A percentile compares a stretch with the other conserved stretches of the same genome.
phyloP scores from a whole-genome alignment of 768 basidiomycete species.

The Trichaptum fuscoviolaceum region DNA sequence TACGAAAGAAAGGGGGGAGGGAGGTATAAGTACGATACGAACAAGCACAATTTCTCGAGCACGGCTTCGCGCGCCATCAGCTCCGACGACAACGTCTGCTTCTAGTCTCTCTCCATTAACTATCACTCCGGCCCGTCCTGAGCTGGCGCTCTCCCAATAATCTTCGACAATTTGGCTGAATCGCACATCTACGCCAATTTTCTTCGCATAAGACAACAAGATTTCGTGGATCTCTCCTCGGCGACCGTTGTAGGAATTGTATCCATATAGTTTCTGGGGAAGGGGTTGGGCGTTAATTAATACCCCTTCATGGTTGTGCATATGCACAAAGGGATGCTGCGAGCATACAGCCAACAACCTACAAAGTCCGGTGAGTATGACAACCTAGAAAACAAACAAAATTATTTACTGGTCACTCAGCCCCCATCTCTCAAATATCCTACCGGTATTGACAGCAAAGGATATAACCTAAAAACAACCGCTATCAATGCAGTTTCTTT shows the following conservation, averaged over 20 bases:
- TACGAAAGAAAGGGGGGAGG: slow-evolving; percentile 5
- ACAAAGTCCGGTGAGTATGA: slow-evolving; percentile 7
- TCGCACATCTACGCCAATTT: slow-evolving; percentile 17
- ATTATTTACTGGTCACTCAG: slow-evolving; percentile 16
- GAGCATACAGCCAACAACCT: slow-evolving; percentile 20
- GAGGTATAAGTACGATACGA: too few species aligned
- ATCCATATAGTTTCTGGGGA: slow-evolving; percentile 14
- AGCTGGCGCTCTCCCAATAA: slow-evolving; percentile 15
- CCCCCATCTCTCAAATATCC: slow-evolving; percentile 20
- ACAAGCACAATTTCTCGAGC: slow-evolving; percentile 18
- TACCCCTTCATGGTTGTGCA: slow-evolving; percentile 20
- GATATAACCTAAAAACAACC: slow-evolving; percentile 14
- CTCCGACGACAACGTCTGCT: slow-evolving; percentile 21
- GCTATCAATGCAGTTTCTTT: slow-evolving; percentile 3
- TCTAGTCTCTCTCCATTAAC: slow-evolving; percentile 13
- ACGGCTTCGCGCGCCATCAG: slow-evolving; percentile 21
- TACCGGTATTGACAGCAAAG: slow-evolving; percentile 20
- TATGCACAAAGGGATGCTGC: slow-evolving; percentile 12
- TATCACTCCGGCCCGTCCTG: slow-evolving; percentile 14
- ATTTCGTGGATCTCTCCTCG: slow-evolving; percentile 22
- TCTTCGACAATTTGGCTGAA: slow-evolving; percentile 16
- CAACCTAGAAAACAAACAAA: slow-evolving; percentile 7
- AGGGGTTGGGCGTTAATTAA: slow-evolving; percentile 17
- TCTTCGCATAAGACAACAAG: slow-evolving; percentile 17
- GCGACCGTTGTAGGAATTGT: slow-evolving; percentile 22